Base-by-base conservation (phyloP, 768 basidiomycete species). In the Lactarius akahatsu region DNA sequence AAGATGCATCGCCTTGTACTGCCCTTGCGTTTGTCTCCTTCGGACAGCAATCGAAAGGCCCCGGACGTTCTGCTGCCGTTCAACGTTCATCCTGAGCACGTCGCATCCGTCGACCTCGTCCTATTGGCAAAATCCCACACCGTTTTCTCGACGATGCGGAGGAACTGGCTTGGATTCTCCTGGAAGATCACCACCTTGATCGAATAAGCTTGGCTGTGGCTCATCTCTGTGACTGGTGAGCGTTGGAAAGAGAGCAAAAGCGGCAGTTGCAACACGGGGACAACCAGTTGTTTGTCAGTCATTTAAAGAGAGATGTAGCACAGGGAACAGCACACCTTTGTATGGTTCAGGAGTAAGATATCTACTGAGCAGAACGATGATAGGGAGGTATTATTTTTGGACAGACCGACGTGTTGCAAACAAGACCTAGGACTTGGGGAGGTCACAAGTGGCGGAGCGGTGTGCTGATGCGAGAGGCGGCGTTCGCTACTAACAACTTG, bases 31-130 rank as follows among this genome's bases (percentile, higher is more conserved):
- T 28, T 28, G 28, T 28, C 75, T 13, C 52, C 70, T 56, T 73
- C 71, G 7, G 71, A 67, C 40, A 47, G 34, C 72, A 80, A 74
- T 63, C 77, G 78, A 20, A 81, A 59, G 7, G 72, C 71, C 10
- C 80, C 78, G 16, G 78, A 80, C 0, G 78, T 80, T 54, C 79
- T 79, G 64, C 79, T 81, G 13, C 74, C 75, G 28, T 28, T 28
- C 28, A 2, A 28, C 2, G 40, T 69, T 73, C 74, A 78, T 79
- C 57, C 43, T 74, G 67, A 81, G 76, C 23, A 71, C 71, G 58
- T 62, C 61, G 11, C 20, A 32, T 1, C 68, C 75, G 58, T 73
- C 56, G 9, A 41, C 36, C 32, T 72, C 57, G 47, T 62, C 63
- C 76, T 75, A 62, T 75, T 76, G 60, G 73, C 77, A 63, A 70